Percentiles rank a stretch among this genome's conserved stretches.
Conservation (phyloP, 352 stramenopile species). For the Thraustochytrium striatum region DNA sequence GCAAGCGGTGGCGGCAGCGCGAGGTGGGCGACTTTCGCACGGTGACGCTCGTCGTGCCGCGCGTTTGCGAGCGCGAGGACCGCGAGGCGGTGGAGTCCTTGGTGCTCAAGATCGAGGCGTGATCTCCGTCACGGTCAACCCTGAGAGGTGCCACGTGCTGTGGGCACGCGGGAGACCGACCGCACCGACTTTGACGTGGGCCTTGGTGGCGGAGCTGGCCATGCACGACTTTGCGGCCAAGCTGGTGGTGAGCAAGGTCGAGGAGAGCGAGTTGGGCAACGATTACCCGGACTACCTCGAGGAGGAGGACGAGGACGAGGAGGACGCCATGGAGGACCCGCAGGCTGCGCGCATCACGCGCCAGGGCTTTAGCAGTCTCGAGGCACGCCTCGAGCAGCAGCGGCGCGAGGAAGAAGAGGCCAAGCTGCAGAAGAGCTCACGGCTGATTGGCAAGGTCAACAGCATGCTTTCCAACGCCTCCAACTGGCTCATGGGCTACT, state of each 20-base stretch:
- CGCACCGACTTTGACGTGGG: background rate
- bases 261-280: background rate
- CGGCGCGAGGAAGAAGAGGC: conserved; percentile 25
- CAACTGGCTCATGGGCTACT: conserved; percentile 47
- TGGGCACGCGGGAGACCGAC: conserved; percentile 1
- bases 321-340: background rate
- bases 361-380: conserved; percentile 35
- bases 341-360: background rate
- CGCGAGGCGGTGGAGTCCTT: background rate
- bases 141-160: background rate
- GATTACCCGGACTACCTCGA: conserved; percentile 46
- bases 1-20: too few relatives aligned
- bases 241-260: background rate
- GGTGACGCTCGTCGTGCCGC: conserved; percentile 9
- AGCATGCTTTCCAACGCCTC: conserved; percentile 11
- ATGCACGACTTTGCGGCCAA: background rate
- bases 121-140: conserved; percentile 23
- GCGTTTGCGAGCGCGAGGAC: background rate
- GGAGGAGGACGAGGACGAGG: conserved; percentile 20
- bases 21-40: background rate
- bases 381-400: conserved; percentile 40
- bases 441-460: conserved; percentile 41
- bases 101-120: conserved; percentile 5
- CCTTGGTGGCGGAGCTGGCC: background rate
- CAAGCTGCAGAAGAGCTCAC: conserved; percentile 39